phyloP scores from a whole-genome alignment of 106 monocot species.

The Apostasia shenzhenica region DNA sequence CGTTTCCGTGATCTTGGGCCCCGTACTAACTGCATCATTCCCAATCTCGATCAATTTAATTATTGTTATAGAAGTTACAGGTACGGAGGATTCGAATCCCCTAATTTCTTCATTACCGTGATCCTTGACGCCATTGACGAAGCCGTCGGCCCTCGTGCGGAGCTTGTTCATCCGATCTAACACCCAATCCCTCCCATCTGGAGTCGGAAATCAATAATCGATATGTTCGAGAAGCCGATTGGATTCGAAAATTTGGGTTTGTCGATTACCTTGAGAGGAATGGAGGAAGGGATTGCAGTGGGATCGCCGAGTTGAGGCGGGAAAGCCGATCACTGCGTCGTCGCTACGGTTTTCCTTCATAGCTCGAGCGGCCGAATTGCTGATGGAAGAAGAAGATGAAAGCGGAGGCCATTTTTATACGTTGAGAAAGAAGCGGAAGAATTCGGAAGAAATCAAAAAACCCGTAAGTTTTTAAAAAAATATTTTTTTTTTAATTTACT shows the following conservation, averaged over 20 bases:
- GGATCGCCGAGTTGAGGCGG: neutral
- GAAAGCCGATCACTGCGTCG: conserved; percentile 3
- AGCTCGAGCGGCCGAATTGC: too few species aligned
- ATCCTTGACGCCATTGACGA: conserved; percentile 15
- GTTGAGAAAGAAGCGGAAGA: too few species aligned
- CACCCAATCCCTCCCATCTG: conserved; percentile 20
- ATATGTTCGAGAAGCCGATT: too few species aligned
- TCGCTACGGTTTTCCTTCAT: conserved; percentile 6
- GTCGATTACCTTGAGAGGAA: conserved; percentile 3
- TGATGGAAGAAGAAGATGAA: too few species aligned
- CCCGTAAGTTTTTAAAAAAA: too few species aligned
- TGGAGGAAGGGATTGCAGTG: conserved; percentile 5
- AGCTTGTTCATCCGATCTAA: conserved; percentile 30
- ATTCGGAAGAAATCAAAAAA: too few species aligned
- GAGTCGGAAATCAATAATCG: neutral
- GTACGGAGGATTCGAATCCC: too few species aligned
- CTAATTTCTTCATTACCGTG: conserved; percentile 14
- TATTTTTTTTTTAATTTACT: too few species aligned
- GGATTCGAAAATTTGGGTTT: neutral
- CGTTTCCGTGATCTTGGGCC: conserved; percentile 24
- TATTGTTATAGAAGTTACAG: too few species aligned
- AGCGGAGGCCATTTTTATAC: too few species aligned
- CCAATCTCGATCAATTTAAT: too few species aligned
- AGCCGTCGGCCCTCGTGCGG: conserved; percentile 22
- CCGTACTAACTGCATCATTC: conserved; percentile 21